Conservation (phyloP, 129 eudicot genomes). For the Saposhnikovia divaricata region DNA sequence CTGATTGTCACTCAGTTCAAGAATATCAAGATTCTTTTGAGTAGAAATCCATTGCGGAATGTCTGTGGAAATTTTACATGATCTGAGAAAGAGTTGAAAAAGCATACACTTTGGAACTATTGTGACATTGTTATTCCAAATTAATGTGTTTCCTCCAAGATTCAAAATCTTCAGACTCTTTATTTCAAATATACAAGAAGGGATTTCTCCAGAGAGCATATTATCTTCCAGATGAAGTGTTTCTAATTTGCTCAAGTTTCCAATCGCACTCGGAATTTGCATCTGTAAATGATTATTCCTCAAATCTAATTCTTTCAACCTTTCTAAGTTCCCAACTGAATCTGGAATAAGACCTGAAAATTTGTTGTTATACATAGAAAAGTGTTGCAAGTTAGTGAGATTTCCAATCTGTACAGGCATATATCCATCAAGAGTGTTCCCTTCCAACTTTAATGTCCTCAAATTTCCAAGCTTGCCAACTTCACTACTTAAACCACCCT, state of each 20-base stretch:
- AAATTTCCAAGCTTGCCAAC: constrained; percentile 30
- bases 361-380: constrained; percentile 25
- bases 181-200: constrained; percentile 35
- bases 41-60: constrained; percentile 45
- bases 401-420: constrained; percentile 40
- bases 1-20: constrained; percentile 38
- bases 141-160: constrained; percentile 36
- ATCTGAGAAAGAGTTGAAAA: constrained; percentile 29
- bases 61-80: constrained; percentile 25
- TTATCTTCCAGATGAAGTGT: constrained; percentile 31
- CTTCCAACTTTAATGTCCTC: constrained; percentile 27
- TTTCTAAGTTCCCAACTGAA: constrained; percentile 22
- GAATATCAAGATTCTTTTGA: constrained; percentile 26
- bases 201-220: constrained; percentile 37
- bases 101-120: constrained; percentile 43
- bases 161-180: constrained; percentile 25
- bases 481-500: constrained; percentile 28
- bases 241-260: constrained; percentile 32
- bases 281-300: constrained; percentile 24
- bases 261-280: constrained; percentile 34
- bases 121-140: constrained; percentile 35
- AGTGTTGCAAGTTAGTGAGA: constrained; percentile 24
- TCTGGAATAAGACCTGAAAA: constrained; percentile 33
- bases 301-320: constrained; percentile 30
- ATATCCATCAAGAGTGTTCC: constrained; percentile 27